These are phyloP conservation scores for Microdochium nivale DNA, from an alignment of 2,329 filamentous ascomycete species.

Conservation along the genomic window DNA sequence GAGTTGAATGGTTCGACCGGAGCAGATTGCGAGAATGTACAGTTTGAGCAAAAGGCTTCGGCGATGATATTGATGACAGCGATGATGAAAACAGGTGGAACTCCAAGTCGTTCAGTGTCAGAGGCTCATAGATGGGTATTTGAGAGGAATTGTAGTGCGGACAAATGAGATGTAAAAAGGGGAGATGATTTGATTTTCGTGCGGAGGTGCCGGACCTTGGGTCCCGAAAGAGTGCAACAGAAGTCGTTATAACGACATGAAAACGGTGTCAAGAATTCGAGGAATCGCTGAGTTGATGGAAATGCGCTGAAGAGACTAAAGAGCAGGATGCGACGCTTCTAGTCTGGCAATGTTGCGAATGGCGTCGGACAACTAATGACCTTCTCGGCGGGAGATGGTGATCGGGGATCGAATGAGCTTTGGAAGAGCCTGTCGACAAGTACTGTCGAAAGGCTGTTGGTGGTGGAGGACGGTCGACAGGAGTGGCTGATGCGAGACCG, in stretches of 20 bases:
- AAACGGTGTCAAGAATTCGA: slow-evolving; percentile 11
- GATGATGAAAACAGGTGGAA: slow-evolving; percentile 23
- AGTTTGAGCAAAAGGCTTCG: slow-evolving; percentile 5
- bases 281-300: background rate
- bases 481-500: background rate
- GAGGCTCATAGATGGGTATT: slow-evolving; percentile 36
- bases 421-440: background rate
- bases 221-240: slow-evolving; percentile 24
- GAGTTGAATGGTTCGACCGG: slow-evolving; percentile 1
- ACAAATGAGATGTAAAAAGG: slow-evolving; percentile 9
- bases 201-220: slow-evolving; percentile 15
- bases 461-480: background rate
- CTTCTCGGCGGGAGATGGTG: background rate
- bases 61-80: slow-evolving; percentile 1
- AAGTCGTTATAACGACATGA: slow-evolving; percentile 35
- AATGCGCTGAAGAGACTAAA: background rate
- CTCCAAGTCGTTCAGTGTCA: slow-evolving; percentile 34
- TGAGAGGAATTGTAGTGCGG: slow-evolving; percentile 18
- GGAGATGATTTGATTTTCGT: too few species aligned
- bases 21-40: slow-evolving; percentile 20
- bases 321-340: background rate
- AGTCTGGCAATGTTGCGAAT: background rate
- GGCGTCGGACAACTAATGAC: background rate
- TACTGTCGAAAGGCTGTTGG: background rate
- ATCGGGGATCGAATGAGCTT: background rate